Evolutionary conservation across 352 stramenopile species (phyloP).

Genomic region (Aphanomyces euteiches): DNA sequence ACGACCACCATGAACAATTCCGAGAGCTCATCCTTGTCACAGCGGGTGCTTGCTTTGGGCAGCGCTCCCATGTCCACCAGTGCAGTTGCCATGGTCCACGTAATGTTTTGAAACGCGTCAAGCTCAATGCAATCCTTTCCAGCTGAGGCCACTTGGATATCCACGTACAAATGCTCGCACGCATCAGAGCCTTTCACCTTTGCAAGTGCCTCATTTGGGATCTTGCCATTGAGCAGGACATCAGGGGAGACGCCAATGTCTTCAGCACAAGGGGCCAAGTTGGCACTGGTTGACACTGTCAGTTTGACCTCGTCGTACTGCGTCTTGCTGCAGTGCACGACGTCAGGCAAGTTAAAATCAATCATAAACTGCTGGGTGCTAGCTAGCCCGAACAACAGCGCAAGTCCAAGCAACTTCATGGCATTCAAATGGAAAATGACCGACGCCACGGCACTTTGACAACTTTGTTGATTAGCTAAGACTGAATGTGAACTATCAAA

Average conservation of each 20-base stretch:
- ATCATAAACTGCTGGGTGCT: neutral
- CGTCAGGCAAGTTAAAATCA: neutral
- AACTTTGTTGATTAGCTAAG: neutral
- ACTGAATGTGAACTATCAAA: no score
- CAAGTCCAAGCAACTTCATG: neutral
- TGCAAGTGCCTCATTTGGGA: neutral
- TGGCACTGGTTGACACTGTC: neutral
- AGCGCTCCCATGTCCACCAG: neutral
- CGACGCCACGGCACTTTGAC: neutral
- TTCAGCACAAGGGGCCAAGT: neutral
- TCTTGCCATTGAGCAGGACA: neutral
- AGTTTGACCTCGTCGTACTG: neutral
- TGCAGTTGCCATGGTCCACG: constrained; percentile 20
- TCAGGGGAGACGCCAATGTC: neutral
- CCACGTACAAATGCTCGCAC: constrained; percentile 12
- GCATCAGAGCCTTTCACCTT: neutral
- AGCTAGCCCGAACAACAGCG: neutral
- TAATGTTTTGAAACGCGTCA: neutral
- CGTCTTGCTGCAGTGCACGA: constrained; percentile 16
- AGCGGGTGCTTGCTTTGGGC: constrained; percentile 4
- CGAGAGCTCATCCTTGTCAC: no score
- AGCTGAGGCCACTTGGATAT: neutral
- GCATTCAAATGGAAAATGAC: neutral
- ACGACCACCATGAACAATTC: constrained; percentile 5
- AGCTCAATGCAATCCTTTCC: constrained; percentile 18